A percentile compares a stretch with the other conserved stretches of the same genome.
Conservation (phyloP, 805 yeast species). For the Candida morakotiae region DNA sequence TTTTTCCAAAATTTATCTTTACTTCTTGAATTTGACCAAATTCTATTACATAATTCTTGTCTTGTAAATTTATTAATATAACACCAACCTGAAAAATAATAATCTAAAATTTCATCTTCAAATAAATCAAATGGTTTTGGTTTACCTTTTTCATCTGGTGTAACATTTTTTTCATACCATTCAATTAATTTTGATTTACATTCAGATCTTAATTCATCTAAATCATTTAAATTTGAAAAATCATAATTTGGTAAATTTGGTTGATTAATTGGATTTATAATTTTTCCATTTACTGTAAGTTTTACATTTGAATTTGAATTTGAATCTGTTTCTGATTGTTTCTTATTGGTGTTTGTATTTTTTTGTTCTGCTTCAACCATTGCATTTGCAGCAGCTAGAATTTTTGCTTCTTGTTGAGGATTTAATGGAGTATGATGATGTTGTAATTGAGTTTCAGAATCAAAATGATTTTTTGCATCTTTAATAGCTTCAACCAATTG, state of each 20-base stretch:
- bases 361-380: constrained; percentile 1
- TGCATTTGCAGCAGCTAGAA: constrained; percentile 6
- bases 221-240: constrained; percentile 22
- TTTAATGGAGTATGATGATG: constrained; percentile 13
- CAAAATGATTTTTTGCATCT: constrained; percentile 45
- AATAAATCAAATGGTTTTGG: constrained; percentile 52
- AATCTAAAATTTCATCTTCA: constrained; percentile 69
- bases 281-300: neutral
- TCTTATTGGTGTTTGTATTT: neutral
- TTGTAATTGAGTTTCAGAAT: neutral
- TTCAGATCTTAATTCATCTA: constrained; percentile 33
- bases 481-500: constrained; percentile 67
- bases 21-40: constrained; percentile 81
- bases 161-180: constrained; percentile 28
- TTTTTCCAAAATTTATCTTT: constrained; percentile 91
- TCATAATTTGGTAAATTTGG: constrained; percentile 2
- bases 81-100: constrained; percentile 68
- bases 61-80: constrained; percentile 57
- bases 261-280: neutral
- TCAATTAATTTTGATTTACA: constrained; percentile 29
- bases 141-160: constrained; percentile 19
- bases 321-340: neutral
- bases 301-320: neutral
- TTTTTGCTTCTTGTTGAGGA: constrained; percentile 7
- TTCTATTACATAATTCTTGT: constrained; percentile 71